Evolutionary conservation across 306 rosid species (phyloP).

Genomic region (Cotoneaster glaucophyllus): DNA sequence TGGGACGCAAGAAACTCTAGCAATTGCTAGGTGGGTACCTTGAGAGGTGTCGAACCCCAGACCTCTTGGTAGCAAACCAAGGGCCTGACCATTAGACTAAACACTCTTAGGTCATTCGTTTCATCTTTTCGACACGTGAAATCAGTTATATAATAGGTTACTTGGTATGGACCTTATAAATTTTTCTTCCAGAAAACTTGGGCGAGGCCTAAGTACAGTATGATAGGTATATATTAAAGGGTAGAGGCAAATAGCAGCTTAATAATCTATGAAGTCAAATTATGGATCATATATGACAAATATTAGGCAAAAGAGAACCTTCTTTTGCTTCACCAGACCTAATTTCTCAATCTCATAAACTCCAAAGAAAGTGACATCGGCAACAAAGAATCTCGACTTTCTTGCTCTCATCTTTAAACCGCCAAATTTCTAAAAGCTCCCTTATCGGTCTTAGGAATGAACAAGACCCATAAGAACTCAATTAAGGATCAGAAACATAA

Average conservation of each 20-base stretch:
- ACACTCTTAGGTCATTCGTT: too few relatives aligned
- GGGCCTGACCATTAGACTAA: too few relatives aligned
- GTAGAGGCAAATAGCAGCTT: not conserved
- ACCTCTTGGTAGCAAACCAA: too few relatives aligned
- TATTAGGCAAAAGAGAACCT: not conserved
- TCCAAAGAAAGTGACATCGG: not conserved
- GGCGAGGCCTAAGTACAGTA: not conserved
- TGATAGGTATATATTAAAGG: not conserved
- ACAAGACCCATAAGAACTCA: not conserved
- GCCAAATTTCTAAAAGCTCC: not conserved
- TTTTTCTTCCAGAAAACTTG: not conserved
- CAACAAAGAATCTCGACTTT: not conserved
- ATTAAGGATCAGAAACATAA: not conserved
- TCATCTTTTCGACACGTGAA: not conserved
- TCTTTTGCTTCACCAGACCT: not conserved
- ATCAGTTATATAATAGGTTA: not conserved
- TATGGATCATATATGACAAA: not conserved
- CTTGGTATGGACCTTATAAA: not conserved
- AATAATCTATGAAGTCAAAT: not conserved
- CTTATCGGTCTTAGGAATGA: not conserved
- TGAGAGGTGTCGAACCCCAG: too few relatives aligned
- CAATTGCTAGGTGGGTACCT: too few relatives aligned
- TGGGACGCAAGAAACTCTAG: too few relatives aligned
- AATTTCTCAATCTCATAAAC: conserved; percentile 2
- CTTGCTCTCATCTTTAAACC: not conserved